Conservation (phyloP, 1,284 basidiomycete species). For the Bjerkandera adusta region DNA sequence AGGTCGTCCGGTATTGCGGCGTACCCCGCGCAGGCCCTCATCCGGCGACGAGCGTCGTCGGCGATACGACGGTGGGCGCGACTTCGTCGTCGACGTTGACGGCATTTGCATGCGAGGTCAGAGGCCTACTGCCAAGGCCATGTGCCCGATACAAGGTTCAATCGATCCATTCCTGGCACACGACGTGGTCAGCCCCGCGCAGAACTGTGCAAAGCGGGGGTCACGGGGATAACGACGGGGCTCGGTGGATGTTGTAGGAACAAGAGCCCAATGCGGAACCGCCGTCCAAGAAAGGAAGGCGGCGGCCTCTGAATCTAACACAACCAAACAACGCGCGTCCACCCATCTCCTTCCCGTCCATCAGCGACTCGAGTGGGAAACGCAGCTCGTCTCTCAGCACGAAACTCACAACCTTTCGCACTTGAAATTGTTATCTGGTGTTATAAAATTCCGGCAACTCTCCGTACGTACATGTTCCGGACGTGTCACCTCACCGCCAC, state of each 20-base stretch:
- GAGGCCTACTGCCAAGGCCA: background rate
- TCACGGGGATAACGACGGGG: background rate
- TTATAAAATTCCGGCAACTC: too few species aligned
- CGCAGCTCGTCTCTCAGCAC: too few species aligned
- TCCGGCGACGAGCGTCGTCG: too few species aligned
- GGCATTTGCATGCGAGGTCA: background rate
- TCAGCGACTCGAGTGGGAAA: too few species aligned
- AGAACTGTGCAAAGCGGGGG: background rate
- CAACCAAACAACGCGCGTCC: constrained; percentile 4
- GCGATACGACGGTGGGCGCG: background rate
- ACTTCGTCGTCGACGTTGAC: background rate
- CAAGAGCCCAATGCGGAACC: background rate
- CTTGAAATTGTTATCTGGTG: too few species aligned
- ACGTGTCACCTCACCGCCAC: too few species aligned
- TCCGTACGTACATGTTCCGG: too few species aligned
- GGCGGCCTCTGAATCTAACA: constrained; percentile 8
- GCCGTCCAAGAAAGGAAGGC: constrained; percentile 4
- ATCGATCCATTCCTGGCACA: background rate
- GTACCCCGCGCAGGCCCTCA: too few species aligned
- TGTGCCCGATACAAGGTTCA: background rate
- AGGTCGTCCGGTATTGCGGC: too few species aligned
- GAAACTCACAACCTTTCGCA: too few species aligned
- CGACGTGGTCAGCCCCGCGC: background rate
- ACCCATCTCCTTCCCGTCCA: too few species aligned
- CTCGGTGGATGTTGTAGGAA: background rate